A percentile compares a stretch with the other conserved stretches of the same genome.
These are phyloP conservation scores for Bacidia rubella DNA, from an alignment of 495 filamentous ascomycete genomes.

Conservation along the genomic window DNA sequence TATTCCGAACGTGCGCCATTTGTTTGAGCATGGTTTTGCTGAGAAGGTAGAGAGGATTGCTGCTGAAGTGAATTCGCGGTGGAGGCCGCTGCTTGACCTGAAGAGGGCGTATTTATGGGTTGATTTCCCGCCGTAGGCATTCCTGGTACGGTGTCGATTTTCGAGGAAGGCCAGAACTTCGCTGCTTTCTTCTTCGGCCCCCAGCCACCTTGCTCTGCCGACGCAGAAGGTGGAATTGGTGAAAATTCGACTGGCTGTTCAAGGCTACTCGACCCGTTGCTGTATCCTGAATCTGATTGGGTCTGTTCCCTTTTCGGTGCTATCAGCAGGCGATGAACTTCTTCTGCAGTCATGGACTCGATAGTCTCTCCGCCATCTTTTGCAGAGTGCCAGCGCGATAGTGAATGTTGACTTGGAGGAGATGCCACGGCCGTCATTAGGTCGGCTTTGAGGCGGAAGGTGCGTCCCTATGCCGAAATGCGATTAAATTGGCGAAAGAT, in stretches of 20 bases:
- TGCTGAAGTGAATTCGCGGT: conserved; percentile 58
- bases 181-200: conserved; percentile 54
- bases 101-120: conserved; percentile 46
- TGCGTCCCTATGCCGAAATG: not conserved
- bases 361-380: conserved; percentile 62
- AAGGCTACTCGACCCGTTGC: not conserved
- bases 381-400: conserved; percentile 49
- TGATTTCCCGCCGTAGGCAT: conserved; percentile 49
- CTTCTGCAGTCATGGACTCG: conserved; percentile 73
- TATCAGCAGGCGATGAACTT: conserved; percentile 77
- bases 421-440: conserved; percentile 95
- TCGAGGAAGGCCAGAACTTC: conserved; percentile 60
- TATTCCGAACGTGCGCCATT: conserved; percentile 47
- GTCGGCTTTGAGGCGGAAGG: not conserved
- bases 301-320: conserved; percentile 49
- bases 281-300: not conserved
- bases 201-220: conserved; percentile 33
- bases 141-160: conserved; percentile 52
- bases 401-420: conserved; percentile 73
- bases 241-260: not conserved
- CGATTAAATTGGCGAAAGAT: not conserved
- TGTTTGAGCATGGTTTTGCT: conserved; percentile 40
- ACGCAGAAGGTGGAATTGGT: conserved; percentile 13
- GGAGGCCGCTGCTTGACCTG: conserved; percentile 53
- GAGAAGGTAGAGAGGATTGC: conserved; percentile 57